phyloP scores from a whole-genome alignment of 208 protist genomes.

The Herpetomonas samuelpessoai region DNA sequence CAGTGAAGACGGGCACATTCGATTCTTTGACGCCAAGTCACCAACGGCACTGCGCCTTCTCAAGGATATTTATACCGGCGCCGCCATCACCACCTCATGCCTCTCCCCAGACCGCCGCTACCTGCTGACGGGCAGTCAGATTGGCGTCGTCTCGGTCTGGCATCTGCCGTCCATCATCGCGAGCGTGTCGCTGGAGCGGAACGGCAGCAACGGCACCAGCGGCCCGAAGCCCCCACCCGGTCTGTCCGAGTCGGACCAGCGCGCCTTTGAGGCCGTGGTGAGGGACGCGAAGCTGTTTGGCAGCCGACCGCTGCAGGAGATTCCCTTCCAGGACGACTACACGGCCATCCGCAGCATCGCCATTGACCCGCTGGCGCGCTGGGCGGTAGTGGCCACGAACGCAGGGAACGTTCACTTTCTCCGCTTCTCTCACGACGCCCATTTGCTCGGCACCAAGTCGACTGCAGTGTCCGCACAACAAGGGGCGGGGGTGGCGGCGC shows the following conservation, averaged over 20 bases:
- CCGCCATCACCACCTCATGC: slow-evolving; percentile 77
- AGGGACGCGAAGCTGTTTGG: slow-evolving; percentile 27
- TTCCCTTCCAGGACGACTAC: slow-evolving; percentile 77
- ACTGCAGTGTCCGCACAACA: neutral
- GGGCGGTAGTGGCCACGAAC: slow-evolving; percentile 77
- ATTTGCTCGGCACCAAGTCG: slow-evolving; percentile 26
- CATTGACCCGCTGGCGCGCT: slow-evolving; percentile 65
- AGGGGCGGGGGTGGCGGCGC: neutral
- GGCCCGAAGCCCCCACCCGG: neutral
- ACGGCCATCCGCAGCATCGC: slow-evolving; percentile 80
- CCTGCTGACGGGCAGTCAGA: slow-evolving; percentile 81
- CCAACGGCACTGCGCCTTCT: slow-evolving; percentile 48
- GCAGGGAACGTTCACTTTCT: slow-evolving; percentile 81
- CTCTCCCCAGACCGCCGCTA: slow-evolving; percentile 64
- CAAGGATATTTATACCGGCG: slow-evolving; percentile 68
- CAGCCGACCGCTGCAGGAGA: slow-evolving; percentile 60
- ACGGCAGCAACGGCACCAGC: slow-evolving; percentile 3
- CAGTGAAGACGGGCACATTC: slow-evolving; percentile 82
- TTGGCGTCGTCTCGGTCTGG: slow-evolving; percentile 80
- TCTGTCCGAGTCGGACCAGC: slow-evolving; percentile 2
- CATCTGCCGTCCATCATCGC: slow-evolving; percentile 76
- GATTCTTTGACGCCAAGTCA: slow-evolving; percentile 68
- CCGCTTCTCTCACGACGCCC: slow-evolving; percentile 39
- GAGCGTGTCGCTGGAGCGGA: slow-evolving; percentile 40
- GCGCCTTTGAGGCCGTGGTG: slow-evolving; percentile 2